Base-by-base conservation (phyloP, 768 basidiomycete genomes). In the Boletus barrowsii region DNA sequence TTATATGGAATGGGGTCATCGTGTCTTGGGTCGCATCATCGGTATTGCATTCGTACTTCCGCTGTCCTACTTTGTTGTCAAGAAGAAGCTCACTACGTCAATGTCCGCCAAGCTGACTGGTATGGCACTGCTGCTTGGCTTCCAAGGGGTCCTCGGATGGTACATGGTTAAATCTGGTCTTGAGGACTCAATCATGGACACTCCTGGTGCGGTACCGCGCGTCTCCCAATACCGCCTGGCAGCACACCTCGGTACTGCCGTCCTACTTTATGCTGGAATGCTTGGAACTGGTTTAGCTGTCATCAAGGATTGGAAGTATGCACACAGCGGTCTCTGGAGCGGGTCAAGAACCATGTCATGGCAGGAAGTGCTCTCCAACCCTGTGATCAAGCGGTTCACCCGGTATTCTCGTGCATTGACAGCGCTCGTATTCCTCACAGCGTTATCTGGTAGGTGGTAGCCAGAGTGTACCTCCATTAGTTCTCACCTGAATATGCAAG, bases 141-240 rank as follows among this genome's bases (percentile, higher is more conserved):
- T 83, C 18, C 94, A 99, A 71, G 97, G 97, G 43, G 79, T 82
- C 18, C 78, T 99, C 18, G 97, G 97, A 26, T 99, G 97, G 97
- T 98, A 98, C 76, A 99, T 99, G 97, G 97, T 99, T 51, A 89
- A 95, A 69, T 98, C 94, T 13, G 97, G 97, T 2, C 77, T 99
- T 11, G 89, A 94, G 62, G 83, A 90, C 49, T 81, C 88, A 11
- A 76, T 91, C 49, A 79, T 98, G 74, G 80, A 86, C 7, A 86
- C 81, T 9, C 89, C 90, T 4, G 88, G 87, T 15, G 86, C 90
- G 11, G 88, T 96, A 8, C 95, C 97, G 2, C 87, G 97, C 8
- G 97, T 99, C 10, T 94, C 92, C 17, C 97, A 99, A 68, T 99
- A 99, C 69, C 81, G 97, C 11, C 83, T 99, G 24, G 97, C 95